These are phyloP conservation scores for Hymenoscyphus linearis DNA, from an alignment of 2,329 filamentous ascomycete genomes.

Conservation along the genomic window DNA sequence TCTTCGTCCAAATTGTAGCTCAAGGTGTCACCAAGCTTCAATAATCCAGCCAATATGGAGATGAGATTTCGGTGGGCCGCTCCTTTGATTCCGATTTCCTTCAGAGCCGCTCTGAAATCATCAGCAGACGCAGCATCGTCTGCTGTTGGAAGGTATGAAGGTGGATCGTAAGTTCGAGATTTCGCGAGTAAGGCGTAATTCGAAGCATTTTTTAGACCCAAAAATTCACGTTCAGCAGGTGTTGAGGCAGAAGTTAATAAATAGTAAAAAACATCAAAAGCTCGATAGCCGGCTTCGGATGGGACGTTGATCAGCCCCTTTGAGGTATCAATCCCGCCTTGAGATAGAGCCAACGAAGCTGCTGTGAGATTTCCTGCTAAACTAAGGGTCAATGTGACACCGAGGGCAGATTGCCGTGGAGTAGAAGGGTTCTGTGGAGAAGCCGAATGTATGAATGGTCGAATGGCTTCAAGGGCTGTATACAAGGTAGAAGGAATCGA, in stretches of 20 bases:
- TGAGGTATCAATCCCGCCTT: constrained; percentile 79
- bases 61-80: constrained; percentile 75
- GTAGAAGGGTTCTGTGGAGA: constrained; percentile 86
- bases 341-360: constrained; percentile 72
- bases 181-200: constrained; percentile 73
- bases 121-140: constrained; percentile 91
- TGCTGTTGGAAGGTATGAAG: constrained; percentile 82
- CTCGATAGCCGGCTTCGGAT: constrained; percentile 73
- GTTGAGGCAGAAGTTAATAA: constrained; percentile 88
- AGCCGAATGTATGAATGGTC: constrained; percentile 81
- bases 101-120: constrained; percentile 81
- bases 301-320: constrained; percentile 79
- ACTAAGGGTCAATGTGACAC: constrained; percentile 75
- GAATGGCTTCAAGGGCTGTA: constrained; percentile 73
- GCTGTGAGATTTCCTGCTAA: constrained; percentile 73
- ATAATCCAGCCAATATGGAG: constrained; percentile 74
- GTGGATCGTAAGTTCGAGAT: constrained; percentile 80
- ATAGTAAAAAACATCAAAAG: constrained; percentile 98
- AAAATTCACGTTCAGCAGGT: constrained; percentile 79
- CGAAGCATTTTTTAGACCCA: constrained; percentile 72
- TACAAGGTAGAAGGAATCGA: constrained; percentile 70
- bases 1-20: constrained; percentile 83
- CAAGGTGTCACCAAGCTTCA: constrained; percentile 88
- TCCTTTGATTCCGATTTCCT: constrained; percentile 91
- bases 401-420: constrained; percentile 73